Base-by-base conservation (phyloP, 345 rosid species). In the Passiflora organensis region DNA sequence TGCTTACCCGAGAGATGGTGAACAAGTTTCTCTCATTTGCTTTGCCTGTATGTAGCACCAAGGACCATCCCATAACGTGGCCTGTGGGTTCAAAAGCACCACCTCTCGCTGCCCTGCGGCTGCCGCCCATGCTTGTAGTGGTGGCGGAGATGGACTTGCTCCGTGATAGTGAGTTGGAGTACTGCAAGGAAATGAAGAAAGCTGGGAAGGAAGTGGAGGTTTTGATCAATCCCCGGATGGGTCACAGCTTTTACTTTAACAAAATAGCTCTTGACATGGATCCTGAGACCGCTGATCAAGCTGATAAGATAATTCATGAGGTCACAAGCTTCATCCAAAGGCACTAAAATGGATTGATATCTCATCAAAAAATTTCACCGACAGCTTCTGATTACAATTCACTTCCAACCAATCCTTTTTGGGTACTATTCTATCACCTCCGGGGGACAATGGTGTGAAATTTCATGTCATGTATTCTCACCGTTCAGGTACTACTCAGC, bases 81-180 rank as follows among this genome's bases (percentile, higher is more conserved):
- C 53, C 53, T 6, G 46, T 58, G 45, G 62, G 62, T 1, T 43
- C 45, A 13, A 2, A 13, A 6, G 62, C 53, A 6, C 53, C 36
- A 0, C 32, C 36, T 0, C 20, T 47, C 2, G n/a, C 8, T 28
- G 5, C 15, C 32, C 32, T 58, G 20, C 28, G 13, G 19, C 12
- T 45, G 18, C 53, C 43, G 1, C 62, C 62, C 6, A 32, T 58
- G 20, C 16, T 58, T 6, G 21, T 46, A 0, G 19, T 32, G 20
- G 53, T 58, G 44, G 53, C 45, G 20, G 45, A 58, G 62, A 36
- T 32, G 20, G 62, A 58, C 10, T 46, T 58, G 19, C 32, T 58
- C 2, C 17, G 20, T 1, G 62, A 58, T 20, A 15, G 32, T 3
- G 53, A 58, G 16, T 32, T 58, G 44, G 53, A 58, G 32, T 46